Base-by-base conservation (phyloP, 1,284 basidiomycete species). In the Papiliotrema laurentii region DNA sequence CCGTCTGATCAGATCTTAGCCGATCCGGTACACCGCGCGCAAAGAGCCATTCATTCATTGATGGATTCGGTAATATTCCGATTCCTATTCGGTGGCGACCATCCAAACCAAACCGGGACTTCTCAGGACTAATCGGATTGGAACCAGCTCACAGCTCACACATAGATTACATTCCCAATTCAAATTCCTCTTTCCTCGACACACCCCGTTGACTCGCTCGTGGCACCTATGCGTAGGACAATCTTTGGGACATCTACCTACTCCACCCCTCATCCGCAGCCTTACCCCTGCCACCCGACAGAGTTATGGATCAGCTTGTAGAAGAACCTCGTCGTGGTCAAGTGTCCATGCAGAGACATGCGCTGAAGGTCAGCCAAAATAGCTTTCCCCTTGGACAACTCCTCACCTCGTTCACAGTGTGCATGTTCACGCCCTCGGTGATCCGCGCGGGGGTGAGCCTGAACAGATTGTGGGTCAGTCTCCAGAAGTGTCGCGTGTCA, bases 351-450 rank as follows among this genome's bases (percentile, higher is more conserved):
- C 21, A 72, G 57, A 38, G 62, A 63, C 53, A 74, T 71, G 36
- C 69, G 58, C 70, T 66, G 35, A 51, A 31, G 52, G 53, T 44
- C 25, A n/a, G 35, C n/a, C 19, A 19, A 13, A 9, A n/a, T n/a
- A 21, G 43, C 7, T 13, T 18, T 33, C 6, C 19, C 10, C 18
- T 33, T n/a, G 18, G 7, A 10, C 19, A 22, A 4, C 21, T 16
- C 44, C 63, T 51, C 35, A 64, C 63, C 56, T 79, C 78, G 54
- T 79, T 66, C 28, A 79, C 77, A 1, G 78, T 78, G 55, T 79
- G 78, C 18, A 74, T 67, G 45, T 73, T 69, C 19, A 66, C 55
- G 41, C 71, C 61, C 47, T 69, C 61, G 16, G 46, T 55, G 54
- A 71, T 55, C 9, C 65, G 44, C 16, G 68, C 72, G 9, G 72